Conservation (phyloP, 306 rosid genomes). For the Cajanus cajan region DNA sequence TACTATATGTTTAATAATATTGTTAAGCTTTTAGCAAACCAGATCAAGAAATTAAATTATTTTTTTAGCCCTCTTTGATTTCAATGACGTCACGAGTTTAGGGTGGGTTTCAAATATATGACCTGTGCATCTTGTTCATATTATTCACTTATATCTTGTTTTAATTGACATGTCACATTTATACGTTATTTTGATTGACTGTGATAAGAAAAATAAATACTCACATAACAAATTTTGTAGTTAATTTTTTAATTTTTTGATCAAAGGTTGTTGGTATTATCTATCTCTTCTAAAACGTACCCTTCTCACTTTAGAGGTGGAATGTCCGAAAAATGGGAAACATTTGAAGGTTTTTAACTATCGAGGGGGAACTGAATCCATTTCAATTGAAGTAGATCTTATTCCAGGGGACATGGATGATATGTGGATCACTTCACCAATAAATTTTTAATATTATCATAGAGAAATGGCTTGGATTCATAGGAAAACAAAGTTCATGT, state of each 20-base stretch:
- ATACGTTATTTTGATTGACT: constrained; percentile 15
- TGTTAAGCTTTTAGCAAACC: constrained; percentile 29
- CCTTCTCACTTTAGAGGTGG: not conserved
- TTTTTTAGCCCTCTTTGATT: constrained; percentile 30
- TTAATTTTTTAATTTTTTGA: not conserved
- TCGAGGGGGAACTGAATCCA: not conserved
- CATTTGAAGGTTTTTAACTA: not conserved
- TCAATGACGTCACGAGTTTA: constrained; percentile 29
- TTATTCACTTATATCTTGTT: constrained; percentile 37
- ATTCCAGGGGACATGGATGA: not conserved
- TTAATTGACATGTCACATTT: not conserved
- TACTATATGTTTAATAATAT: constrained; percentile 7
- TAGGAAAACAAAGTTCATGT: not conserved
- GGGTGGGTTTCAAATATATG: constrained; percentile 33
- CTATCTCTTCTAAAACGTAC: not conserved
- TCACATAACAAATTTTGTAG: not conserved
- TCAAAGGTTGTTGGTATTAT: not conserved
- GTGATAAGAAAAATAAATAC: not conserved
- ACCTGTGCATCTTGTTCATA: constrained; percentile 31
- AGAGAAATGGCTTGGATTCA: not conserved
- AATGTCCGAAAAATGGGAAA: not conserved
- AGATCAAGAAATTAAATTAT: constrained; percentile 26
- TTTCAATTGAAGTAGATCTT: not conserved
- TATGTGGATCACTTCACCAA: not conserved
- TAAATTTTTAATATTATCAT: not conserved